phyloP scores from a whole-genome alignment of 2,329 filamentous ascomycete genomes.

The Biscogniauxia marginata region DNA sequence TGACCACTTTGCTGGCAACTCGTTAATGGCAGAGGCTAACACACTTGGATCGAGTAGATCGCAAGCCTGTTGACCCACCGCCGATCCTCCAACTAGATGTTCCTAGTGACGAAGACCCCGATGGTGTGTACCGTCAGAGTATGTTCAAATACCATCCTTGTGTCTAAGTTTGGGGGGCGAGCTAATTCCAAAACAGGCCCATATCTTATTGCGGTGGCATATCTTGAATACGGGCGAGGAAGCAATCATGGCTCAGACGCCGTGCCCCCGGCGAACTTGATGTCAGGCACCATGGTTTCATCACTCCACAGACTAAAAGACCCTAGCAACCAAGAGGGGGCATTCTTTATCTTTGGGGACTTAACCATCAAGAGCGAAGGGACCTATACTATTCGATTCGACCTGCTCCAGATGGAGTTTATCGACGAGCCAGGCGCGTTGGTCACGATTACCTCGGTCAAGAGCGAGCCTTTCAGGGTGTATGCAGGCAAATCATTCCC shows the following conservation, averaged over 20 bases:
- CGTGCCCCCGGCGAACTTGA: conserved; percentile 44
- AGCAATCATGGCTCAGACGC: conserved; percentile 39
- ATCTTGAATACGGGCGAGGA: conserved; percentile 39
- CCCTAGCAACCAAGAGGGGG: conserved; percentile 71
- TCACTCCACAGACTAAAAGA: conserved; percentile 83
- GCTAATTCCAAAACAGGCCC: conserved; percentile 28
- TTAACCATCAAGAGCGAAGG: conserved; percentile 76
- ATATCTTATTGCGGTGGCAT: conserved; percentile 32
- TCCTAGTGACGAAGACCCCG: conserved; percentile 43
- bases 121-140: conserved; percentile 56
- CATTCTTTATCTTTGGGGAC: conserved; percentile 90
- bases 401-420: conserved; percentile 66
- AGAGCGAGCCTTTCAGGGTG: conserved; percentile 62
- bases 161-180: background rate
- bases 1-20: background rate
- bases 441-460: conserved; percentile 31
- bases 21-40: conserved; percentile 4
- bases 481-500: conserved; percentile 68
- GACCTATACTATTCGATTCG: conserved; percentile 71
- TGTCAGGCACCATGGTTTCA: conserved; percentile 73
- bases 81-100: conserved; percentile 74
- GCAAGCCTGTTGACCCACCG: conserved; percentile 85
- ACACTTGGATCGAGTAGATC: conserved; percentile 49
- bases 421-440: conserved; percentile 18
- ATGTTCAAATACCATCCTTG: conserved; percentile 33